Evolutionary conservation across 2,329 filamentous ascomycete species (phyloP).

Genomic region (Hymenoscyphus fraxineus): DNA sequence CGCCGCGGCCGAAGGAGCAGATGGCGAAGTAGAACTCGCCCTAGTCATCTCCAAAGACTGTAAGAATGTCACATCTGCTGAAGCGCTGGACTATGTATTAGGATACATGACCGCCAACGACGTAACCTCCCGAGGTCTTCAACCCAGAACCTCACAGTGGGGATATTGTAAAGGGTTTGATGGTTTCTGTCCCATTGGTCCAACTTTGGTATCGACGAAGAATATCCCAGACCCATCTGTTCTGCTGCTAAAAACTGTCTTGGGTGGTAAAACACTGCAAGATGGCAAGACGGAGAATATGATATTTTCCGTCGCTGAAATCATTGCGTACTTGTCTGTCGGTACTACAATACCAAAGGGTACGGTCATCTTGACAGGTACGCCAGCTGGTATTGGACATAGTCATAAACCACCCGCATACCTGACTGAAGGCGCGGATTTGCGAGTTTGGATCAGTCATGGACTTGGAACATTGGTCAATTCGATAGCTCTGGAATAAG

Average conservation of each 20-base stretch:
- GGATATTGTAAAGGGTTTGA: constrained; percentile 45
- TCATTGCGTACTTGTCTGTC: constrained; percentile 45
- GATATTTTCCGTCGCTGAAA: constrained; percentile 44
- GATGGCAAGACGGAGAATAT: constrained; percentile 41
- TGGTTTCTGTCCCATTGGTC: constrained; percentile 42
- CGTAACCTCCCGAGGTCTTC: constrained; percentile 36
- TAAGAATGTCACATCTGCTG: constrained; percentile 54
- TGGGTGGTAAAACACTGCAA: constrained; percentile 35
- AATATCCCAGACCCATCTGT: constrained; percentile 19
- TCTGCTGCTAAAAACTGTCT: not conserved
- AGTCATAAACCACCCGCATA: constrained; percentile 37
- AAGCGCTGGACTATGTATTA: not conserved
- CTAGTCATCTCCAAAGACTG: not conserved
- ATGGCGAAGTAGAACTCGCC: not conserved
- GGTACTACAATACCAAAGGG: constrained; percentile 48
- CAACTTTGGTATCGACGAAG: constrained; percentile 36
- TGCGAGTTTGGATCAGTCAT: not conserved
- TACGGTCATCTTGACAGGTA: constrained; percentile 49
- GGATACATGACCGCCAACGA: not conserved
- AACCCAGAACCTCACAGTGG: constrained; percentile 40
- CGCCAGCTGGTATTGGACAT: constrained; percentile 43
- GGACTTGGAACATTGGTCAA: not conserved
- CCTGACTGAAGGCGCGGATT: constrained; percentile 16
- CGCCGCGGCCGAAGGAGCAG: not conserved
- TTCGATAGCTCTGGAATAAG: not conserved